Evolutionary conservation across 371 early-diverging fungal species (phyloP), one percentile per base, ranked within the genome.

Genomic region (Rhizopus sp.): DNA sequence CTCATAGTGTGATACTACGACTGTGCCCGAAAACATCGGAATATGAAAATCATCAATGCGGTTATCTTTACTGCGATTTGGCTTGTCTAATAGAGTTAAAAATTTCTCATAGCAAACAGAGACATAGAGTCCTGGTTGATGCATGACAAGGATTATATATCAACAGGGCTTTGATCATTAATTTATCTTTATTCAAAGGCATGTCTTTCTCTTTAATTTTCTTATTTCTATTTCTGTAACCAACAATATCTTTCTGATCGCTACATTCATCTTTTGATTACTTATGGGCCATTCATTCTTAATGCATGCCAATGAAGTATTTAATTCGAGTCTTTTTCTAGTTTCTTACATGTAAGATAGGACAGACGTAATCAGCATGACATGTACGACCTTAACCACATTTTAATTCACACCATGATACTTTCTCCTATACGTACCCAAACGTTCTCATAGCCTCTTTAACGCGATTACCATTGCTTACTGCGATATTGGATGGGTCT

Each of bases 11-110:
- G 23, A 23, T 23, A 23, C 23, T 23, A 23, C 41, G 41, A 41
- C 41, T 41, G 41, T 41, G n/a, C 41, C 41, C 41, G 41, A 41
- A 41, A 41, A 1, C 10, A 46, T 29, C 46, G 46, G 46, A 46
- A 7, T 9, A 37, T 41, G 3, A 15, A 15, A 41, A 41, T 41
- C 13, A 23, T 23, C 41, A 41, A 41, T 41, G 10, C 15, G 9
- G 10, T 10, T 41, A n/a, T 41, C 41, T n/a, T 41, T 2, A 12
- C 15, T 15, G 2, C 5, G 15, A 41, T n/a, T 23, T 23, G 23
- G 15, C 10, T 13, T 37, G 5, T 7, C 38, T 10, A 37, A 37
- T 37, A 37, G 38, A 37, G 6, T 9, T 46, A 16, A 46, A 46
- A 9, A 5, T 46, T 16, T 29, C 3, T 46, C 12, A 23, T 23